Conservation (phyloP, 371 early-diverging fungal species). For the Mucor irregularis region DNA sequence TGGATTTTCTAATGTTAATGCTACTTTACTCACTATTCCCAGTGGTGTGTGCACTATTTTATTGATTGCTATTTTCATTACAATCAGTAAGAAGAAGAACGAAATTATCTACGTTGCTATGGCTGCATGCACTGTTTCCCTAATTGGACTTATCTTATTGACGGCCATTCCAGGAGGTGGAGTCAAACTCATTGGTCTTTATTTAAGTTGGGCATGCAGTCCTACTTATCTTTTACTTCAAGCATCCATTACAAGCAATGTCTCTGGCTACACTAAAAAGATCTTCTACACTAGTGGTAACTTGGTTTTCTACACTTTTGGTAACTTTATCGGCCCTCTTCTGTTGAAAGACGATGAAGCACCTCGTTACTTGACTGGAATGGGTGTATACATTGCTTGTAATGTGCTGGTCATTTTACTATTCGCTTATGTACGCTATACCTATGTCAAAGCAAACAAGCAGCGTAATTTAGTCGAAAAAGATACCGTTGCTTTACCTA, state of each 20-base stretch:
- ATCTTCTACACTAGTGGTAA: conserved; percentile 18
- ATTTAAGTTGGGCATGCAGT: conserved; percentile 2
- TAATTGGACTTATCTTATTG: conserved; percentile 4
- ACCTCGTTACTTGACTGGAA: conserved; percentile 35
- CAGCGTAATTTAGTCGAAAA: background rate
- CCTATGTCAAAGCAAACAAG: conserved; percentile 11
- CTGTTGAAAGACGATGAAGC: conserved; percentile 15
- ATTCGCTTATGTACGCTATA: conserved; percentile 15
- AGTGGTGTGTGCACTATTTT: conserved; percentile 3
- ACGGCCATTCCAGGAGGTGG: conserved; percentile 6
- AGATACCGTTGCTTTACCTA: background rate
- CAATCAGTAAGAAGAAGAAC: conserved; percentile 6
- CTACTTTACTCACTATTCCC: conserved; percentile 17
- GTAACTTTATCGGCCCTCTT: conserved; percentile 24
- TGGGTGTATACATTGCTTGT: conserved; percentile 24
- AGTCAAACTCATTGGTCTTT: conserved; percentile 18
- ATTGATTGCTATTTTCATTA: background rate
- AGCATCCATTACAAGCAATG: conserved; percentile 15
- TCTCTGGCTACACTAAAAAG: conserved; percentile 31
- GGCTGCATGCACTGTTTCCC: background rate
- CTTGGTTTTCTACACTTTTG: conserved; percentile 22
- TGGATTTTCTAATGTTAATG: conserved; percentile 6
- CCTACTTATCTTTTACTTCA: conserved; percentile 14
- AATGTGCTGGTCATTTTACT: conserved; percentile 18
- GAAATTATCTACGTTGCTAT: conserved; percentile 13